Conservation (phyloP, 257 asterid species). For the Echium plantagineum region DNA sequence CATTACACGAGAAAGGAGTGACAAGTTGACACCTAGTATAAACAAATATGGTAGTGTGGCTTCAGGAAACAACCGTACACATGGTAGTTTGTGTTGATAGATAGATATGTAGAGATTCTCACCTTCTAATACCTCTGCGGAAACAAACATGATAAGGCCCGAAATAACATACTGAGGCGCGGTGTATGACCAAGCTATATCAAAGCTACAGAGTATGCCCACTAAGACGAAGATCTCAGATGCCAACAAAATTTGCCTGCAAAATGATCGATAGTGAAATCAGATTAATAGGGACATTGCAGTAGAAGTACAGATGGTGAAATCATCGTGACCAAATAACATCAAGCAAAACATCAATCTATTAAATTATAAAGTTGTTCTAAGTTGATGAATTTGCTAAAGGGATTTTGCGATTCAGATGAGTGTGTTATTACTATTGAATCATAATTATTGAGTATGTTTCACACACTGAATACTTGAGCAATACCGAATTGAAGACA, state of each 20-base stretch:
- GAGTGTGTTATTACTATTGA: background rate
- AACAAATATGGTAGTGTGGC: background rate
- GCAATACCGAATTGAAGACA: background rate
- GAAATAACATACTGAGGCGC: conserved; percentile 77
- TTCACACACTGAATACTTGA: background rate
- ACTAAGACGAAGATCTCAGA: conserved; percentile 76
- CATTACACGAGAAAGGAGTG: conserved; percentile 90
- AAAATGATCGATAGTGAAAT: conserved; percentile 7
- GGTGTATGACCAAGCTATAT: conserved; percentile 46
- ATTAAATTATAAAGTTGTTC: too few relatives aligned
- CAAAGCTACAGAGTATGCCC: conserved; percentile 79
- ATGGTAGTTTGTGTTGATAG: background rate
- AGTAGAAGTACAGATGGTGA: too few relatives aligned
- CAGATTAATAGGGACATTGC: background rate
- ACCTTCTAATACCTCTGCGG: conserved; percentile 98
- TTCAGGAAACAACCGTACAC: too few relatives aligned
- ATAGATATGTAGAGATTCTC: conserved; percentile 5
- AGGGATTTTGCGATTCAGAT: background rate
- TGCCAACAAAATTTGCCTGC: conserved; percentile 90
- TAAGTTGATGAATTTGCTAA: background rate
- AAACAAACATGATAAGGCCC: conserved; percentile 89
- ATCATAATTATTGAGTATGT: background rate
- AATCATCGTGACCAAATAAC: too few relatives aligned
- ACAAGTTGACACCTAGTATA: conserved; percentile 56
- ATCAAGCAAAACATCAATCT: background rate